Evolutionary conservation across 2,329 filamentous ascomycete genomes (phyloP).

Genomic region (Trichoderma sp.): DNA sequence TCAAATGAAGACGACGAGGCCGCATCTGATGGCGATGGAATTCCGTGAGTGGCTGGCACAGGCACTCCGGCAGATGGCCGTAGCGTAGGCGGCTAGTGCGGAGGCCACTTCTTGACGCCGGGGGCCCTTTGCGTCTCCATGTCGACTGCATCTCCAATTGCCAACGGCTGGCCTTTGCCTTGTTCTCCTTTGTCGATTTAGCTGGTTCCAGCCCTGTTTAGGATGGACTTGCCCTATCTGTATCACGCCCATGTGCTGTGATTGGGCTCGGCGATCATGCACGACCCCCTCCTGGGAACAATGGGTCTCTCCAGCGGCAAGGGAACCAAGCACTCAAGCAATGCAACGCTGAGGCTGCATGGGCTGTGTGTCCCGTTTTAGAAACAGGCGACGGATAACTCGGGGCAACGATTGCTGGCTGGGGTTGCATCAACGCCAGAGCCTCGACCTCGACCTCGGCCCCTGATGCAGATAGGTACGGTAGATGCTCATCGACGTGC

Average conservation of each 20-base stretch:
- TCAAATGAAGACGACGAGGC: slow-evolving; percentile 25
- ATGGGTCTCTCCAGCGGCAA: slow-evolving; percentile 4
- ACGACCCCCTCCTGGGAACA: slow-evolving; percentile 15
- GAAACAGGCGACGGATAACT: slow-evolving; percentile 23
- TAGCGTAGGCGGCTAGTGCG: slow-evolving; percentile 14
- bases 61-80: slow-evolving; percentile 14
- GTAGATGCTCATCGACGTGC: background rate
- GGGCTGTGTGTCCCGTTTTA: slow-evolving; percentile 15
- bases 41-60: slow-evolving; percentile 15
- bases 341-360: slow-evolving; percentile 24
- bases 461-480: background rate
- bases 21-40: slow-evolving; percentile 3
- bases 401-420: slow-evolving; percentile 6
- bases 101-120: slow-evolving; percentile 25
- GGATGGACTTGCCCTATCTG: slow-evolving; percentile 23
- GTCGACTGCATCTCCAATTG: slow-evolving; percentile 16
- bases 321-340: background rate
- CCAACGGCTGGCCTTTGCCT: background rate
- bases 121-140: background rate
- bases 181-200: slow-evolving; percentile 17
- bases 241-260: slow-evolving; percentile 11
- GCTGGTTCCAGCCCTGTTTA: slow-evolving; percentile 13
- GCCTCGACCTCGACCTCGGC: background rate
- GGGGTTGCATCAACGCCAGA: background rate
- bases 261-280: slow-evolving; percentile 21